A percentile compares a stretch with the other conserved stretches of the same genome.
These are phyloP conservation scores for Podospora fimiseda DNA, from an alignment of 495 filamentous ascomycete genomes.

Conservation along the genomic window DNA sequence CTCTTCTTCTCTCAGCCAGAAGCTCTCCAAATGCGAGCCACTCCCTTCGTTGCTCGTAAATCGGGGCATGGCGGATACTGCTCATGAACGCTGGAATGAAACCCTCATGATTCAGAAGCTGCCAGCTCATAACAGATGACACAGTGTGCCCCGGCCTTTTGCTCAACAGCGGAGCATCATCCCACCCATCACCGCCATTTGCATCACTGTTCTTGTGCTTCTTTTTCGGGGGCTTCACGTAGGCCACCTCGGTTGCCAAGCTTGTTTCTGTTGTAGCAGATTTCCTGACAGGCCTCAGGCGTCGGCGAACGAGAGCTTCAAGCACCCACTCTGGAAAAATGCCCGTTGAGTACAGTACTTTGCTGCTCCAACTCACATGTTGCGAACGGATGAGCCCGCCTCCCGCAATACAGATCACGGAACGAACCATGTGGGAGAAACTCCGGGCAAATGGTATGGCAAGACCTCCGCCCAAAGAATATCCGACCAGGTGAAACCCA, in stretches of 20 bases:
- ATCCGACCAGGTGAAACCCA: conserved; percentile 67
- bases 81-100: conserved; percentile 52
- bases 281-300: conserved; percentile 38
- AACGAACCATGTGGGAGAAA: conserved; percentile 61
- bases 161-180: conserved; percentile 37
- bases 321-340: conserved; percentile 50
- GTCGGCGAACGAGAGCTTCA: conserved; percentile 43
- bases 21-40: conserved; percentile 53
- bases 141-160: conserved; percentile 33
- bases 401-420: conserved; percentile 69
- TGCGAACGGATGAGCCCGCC: conserved; percentile 47
- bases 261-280: conserved; percentile 20
- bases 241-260: conserved; percentile 25
- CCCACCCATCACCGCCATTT: conserved; percentile 32
- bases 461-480: conserved; percentile 78
- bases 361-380: conserved; percentile 37
- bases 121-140: conserved; percentile 47
- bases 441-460: conserved; percentile 62
- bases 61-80: conserved; percentile 46
- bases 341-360: conserved; percentile 37
- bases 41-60: conserved; percentile 48
- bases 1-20: conserved; percentile 37
- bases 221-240: conserved; percentile 8
- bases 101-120: conserved; percentile 48
- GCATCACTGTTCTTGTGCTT: conserved; percentile 26